Base-by-base conservation (phyloP, 768 basidiomycete genomes). In the Pisolithus marmoratus region DNA sequence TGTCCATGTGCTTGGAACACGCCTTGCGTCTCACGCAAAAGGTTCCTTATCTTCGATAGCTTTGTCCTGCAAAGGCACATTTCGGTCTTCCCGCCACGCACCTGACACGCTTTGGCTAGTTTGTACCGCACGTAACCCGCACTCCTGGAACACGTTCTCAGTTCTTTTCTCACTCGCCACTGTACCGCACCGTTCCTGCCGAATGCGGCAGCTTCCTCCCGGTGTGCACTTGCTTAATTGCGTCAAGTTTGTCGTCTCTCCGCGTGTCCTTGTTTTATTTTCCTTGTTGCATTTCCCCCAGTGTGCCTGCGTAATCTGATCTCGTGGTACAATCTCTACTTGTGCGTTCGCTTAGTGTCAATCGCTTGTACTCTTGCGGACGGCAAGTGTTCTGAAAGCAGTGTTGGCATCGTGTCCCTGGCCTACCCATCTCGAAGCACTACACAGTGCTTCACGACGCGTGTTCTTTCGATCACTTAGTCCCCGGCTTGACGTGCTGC, bases 391-490 rank as follows among this genome's bases (percentile, higher is more conserved):
- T 63, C 56, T 68, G 66, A 44, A 55, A 57, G 49, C 56, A 57
- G 53, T 65, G 51, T 66, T 14, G 65, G 49, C 55, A 38, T 50
- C 54, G 51, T 62, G 53, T 69, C 58, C 66, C 57, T 61, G 61
- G 68, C 62, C 64, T 63, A 61, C 68, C 60, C 59, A 64, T 67
- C 64, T 48, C 58, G 66, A 45, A 59, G 65, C 72, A 67, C 71
- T 69, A 74, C 71, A 72, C 72, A 72, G 73, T 73, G 73, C 75
- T 78, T 75, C n/a, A n/a, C n/a, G 63, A 77, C 83, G 79, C 82
- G 78, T 85, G 84, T 77, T 71, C 74, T 72, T 72, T 78, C 81
- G 84, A 88, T 87, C 84, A 78, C 64, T 67, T 72, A 74, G 74
- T 74, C 74, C 77, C 74, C 72, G 73, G 73, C 62, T 73, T 74